Percentiles rank a stretch among this genome's conserved stretches.
Conservation (phyloP, 2,329 filamentous ascomycete genomes). For the Xylaria sp. region DNA sequence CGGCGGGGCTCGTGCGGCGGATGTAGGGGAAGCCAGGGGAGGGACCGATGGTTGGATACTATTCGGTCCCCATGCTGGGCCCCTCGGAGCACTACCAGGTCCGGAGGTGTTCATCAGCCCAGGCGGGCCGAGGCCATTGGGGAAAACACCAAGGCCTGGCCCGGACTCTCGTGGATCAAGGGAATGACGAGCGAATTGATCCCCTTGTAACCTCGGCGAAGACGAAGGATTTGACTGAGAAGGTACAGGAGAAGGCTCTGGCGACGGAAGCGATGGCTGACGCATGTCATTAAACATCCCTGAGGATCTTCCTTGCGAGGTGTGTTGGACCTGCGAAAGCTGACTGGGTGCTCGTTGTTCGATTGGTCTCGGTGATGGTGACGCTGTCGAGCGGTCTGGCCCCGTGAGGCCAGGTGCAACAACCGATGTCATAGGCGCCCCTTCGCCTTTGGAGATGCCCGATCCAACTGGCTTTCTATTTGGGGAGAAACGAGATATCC, state of each 20-base stretch:
- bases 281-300: conserved; percentile 31
- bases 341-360: conserved; percentile 32
- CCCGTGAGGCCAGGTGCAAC: conserved; percentile 15
- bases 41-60: conserved; percentile 20
- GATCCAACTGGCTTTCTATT: conserved; percentile 42
- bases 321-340: conserved; percentile 32
- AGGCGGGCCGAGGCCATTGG: conserved; percentile 19
- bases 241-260: conserved; percentile 33
- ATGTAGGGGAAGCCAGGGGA: conserved; percentile 3
- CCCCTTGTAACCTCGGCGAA: conserved; percentile 22
- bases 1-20: conserved; percentile 11
- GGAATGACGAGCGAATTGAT: conserved; percentile 15
- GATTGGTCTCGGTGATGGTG: conserved; percentile 25
- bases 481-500: conserved; percentile 31
- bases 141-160: conserved; percentile 24
- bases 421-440: conserved; percentile 26
- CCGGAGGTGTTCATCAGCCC: conserved; percentile 11
- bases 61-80: conserved; percentile 29
- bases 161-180: conserved; percentile 23
- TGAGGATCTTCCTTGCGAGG: conserved; percentile 24
- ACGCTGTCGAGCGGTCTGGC: conserved; percentile 15
- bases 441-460: conserved; percentile 30
- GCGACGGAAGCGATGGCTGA: conserved; percentile 38
- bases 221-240: conserved; percentile 31
- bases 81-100: conserved; percentile 12